These are phyloP conservation scores for Suillus spraguei DNA, from an alignment of 768 basidiomycete species.

Conservation along the genomic window DNA sequence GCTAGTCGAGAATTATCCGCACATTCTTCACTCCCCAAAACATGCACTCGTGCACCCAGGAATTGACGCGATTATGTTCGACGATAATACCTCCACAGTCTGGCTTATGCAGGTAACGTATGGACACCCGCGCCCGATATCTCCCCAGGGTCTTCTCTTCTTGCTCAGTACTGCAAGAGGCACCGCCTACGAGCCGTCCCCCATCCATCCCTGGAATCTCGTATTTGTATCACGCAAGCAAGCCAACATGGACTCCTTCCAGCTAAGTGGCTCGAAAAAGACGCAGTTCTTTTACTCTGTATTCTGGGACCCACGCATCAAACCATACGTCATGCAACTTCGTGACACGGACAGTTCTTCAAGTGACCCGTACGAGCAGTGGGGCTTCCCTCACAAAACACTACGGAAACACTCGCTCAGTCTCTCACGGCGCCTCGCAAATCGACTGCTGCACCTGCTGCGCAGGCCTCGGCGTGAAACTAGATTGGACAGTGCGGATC, in stretches of 20 bases:
- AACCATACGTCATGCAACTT: conserved; percentile 4
- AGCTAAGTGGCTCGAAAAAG: neutral
- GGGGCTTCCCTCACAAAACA: neutral
- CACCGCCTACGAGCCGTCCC: conserved; percentile 1
- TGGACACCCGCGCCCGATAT: neutral
- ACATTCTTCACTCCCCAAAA: neutral
- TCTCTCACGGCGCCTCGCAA: neutral
- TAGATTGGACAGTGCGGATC: neutral
- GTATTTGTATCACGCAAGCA: neutral
- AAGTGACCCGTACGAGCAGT: neutral
- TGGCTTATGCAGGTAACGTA: conserved; percentile 3
- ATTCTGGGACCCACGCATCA: conserved; percentile 4
- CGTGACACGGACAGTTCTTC: neutral
- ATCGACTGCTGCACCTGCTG: neutral
- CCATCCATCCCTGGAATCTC: neutral
- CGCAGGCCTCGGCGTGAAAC: neutral
- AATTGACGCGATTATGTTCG: neutral
- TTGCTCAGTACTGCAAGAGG: neutral
- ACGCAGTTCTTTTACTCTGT: neutral
- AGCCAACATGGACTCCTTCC: neutral
- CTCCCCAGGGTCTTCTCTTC: conserved; percentile 1
- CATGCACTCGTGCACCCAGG: neutral
- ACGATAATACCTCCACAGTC: conserved; percentile 1
- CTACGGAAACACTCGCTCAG: neutral
- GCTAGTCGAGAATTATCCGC: neutral